Evolutionary conservation across 345 rosid species (phyloP).

Genomic region (Bruguiera gymnorhiza): DNA sequence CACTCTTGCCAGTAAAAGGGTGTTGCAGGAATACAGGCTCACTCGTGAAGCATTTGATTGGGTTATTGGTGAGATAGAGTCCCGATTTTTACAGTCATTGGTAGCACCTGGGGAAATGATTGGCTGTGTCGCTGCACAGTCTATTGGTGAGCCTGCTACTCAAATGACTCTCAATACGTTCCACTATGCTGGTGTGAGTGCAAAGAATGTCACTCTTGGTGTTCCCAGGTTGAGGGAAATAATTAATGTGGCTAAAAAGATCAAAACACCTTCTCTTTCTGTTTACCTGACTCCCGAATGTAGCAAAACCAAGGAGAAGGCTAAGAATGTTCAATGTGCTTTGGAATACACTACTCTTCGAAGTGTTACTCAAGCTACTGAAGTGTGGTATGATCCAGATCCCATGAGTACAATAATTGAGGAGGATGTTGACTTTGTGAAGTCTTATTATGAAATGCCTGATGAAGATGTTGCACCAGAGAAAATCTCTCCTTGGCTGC

Average conservation of each 20-base stretch:
- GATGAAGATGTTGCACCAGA: constrained; percentile 95
- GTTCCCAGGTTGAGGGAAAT: constrained; percentile 96
- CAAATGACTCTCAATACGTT: constrained; percentile 98
- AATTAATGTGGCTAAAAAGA: constrained; percentile 91
- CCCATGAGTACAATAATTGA: constrained; percentile 87
- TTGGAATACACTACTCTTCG: constrained; percentile 93
- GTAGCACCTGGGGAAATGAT: constrained; percentile 99
- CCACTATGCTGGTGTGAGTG: constrained; percentile 99
- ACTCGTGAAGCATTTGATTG: constrained; percentile 96
- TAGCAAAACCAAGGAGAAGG: constrained; percentile 78
- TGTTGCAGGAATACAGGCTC: constrained; percentile 90
- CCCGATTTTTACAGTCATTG: constrained; percentile 80
- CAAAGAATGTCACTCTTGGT: constrained; percentile 97
- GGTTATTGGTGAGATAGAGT: constrained; percentile 96
- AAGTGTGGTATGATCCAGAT: constrained; percentile 99
- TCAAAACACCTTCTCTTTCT: constrained; percentile 90
- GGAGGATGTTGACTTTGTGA: constrained; percentile 91
- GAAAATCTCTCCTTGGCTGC: constrained; percentile 96
- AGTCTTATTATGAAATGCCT: constrained; percentile 96
- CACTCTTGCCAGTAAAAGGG: constrained; percentile 95
- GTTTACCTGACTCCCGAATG: constrained; percentile 75
- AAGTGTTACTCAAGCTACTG: constrained; percentile 93
- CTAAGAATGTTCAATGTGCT: constrained; percentile 95
- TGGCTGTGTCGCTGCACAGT: constrained; percentile 99
- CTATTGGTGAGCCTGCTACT: constrained; percentile 99